Evolutionary conservation across 164 flowering plant species (phyloP), one percentile per base, ranked within the genome.

Genomic region (Magnolia kwangsiensis): DNA sequence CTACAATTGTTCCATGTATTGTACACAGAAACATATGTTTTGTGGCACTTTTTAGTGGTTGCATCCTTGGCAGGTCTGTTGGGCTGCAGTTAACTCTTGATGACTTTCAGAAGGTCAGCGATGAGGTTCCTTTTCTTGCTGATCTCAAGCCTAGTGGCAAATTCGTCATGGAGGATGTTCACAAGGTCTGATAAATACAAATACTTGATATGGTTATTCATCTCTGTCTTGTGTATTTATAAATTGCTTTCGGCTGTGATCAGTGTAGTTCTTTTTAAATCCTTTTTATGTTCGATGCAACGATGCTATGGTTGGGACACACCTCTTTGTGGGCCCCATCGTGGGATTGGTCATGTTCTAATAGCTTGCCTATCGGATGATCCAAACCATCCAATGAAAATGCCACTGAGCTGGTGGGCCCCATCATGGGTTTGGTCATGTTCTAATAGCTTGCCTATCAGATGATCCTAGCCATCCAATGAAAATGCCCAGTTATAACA

Each of bases 61-160:
- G 50, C 75, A 23, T 51, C 72, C 49, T 77, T 83, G 69, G 82
- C 93, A 96, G 99, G 90, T 96, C 99, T 80, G 98, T 92, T 75
- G 98, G 95, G 77, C 72, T 96, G 82, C 79, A 91, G 13, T 83
- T 96, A 77, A 90, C 91, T 73, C 94, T 92, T 61, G 96, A 92
- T 86, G 97, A 96, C 78, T 96, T 96, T 83, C 98, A 96, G 85
- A 93, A 91, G 86, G 96, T 96, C 51, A 96, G 98, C 75, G 98
- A 96, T 75, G 73, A 74, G 82, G 92, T 96, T 80, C 98, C 99
- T 8, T 92, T 96, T 79, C 90, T 96, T 72, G 97, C 98, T 0
- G 98, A 96, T 87, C 97, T 96, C 66, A 96, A 96, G 88, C 99
- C 99, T 49, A 96, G 98, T 84, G 99, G 99, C 20, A 94, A 94